Base-by-base conservation (phyloP, 805 yeast species). In the Candida chilensis region DNA sequence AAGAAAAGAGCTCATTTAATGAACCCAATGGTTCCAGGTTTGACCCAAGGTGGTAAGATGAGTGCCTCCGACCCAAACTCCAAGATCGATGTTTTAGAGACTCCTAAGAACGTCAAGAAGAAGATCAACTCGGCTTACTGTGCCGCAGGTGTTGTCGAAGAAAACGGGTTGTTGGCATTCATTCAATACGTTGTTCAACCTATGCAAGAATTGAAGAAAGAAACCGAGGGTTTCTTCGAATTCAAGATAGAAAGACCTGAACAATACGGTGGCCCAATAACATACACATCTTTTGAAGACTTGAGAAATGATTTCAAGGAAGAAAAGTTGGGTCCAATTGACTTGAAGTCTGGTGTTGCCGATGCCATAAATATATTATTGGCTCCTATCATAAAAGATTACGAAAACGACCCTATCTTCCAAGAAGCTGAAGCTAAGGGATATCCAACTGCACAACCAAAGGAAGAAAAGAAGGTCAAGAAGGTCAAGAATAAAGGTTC, bases 11-110 rank as follows among this genome's bases (percentile, higher is more conserved):
- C 94, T 18, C 99, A 92, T 62, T 68, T 92, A 52, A 92, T 92
- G 99, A 92, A 92, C 64, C 90, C 87, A 32, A 90, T 92, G 97
- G 96, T 94, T 28, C 98, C 98, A 29, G 97, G 98, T 32, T 73
- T 92, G 45, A 77, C 81, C 19, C 96, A 88, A 60, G 96, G 97
- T 45, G 98, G 94, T 48, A 92, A 92, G 55, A 92, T 92, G 99
- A 85, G 96, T 45, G 96, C 98, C 2, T 85, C 96, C 20, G 98
- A 92, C 63, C 96, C 98, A 45, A 92, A 87, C 67, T 88, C 97
- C 34, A 92, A 92, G 62, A 87, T 92, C 40, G 98, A 92, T 50
- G 56, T 92, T 21, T 61, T 88, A 37, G 99, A 92, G 56, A 90
- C 81, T 28, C 94, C 96, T 43, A 82, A 82, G 50, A 57, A 62